phyloP scores from a whole-genome alignment of 192 early-diverging fungal species.

The Coemansia reversa region DNA sequence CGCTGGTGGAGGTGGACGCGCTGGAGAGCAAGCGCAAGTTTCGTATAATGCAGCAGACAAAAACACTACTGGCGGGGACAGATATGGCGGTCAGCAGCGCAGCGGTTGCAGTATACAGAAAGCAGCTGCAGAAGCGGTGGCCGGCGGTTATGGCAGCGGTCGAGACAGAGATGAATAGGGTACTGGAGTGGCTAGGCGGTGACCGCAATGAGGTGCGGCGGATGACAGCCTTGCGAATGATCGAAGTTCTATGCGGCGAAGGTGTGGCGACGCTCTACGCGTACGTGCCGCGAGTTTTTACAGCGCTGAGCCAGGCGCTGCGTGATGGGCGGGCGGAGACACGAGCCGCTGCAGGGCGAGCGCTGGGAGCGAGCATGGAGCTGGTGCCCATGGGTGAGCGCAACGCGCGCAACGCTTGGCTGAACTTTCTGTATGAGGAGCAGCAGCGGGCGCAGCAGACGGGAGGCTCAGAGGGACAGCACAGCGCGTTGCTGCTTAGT shows the following conservation, averaged over 20 bases:
- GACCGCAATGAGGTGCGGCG: slow-evolving; percentile 36
- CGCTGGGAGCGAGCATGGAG: slow-evolving; percentile 76
- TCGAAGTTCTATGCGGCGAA: slow-evolving; percentile 29
- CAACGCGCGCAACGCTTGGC: slow-evolving; percentile 65
- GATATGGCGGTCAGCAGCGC: slow-evolving; percentile 27
- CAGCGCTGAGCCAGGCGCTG: slow-evolving; percentile 82
- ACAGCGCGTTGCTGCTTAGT: slow-evolving; percentile 80
- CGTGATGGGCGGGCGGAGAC: slow-evolving; percentile 80
- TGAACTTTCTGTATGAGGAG: slow-evolving; percentile 80
- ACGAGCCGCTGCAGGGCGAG: slow-evolving; percentile 82
- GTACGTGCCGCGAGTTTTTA: slow-evolving; percentile 79
- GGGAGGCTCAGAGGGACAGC: slow-evolving; percentile 75
- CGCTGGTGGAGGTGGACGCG: slow-evolving; percentile 31
- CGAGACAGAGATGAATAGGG: slow-evolving; percentile 36
- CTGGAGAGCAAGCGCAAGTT: slow-evolving; percentile 35
- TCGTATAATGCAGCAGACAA: slow-evolving; percentile 31
- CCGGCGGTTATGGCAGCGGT: slow-evolving; percentile 14
- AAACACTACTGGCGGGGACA: slow-evolving; percentile 13
- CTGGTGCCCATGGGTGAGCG: slow-evolving; percentile 81
- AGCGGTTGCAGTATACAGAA: slow-evolving; percentile 24
- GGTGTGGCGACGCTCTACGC: slow-evolving; percentile 75
- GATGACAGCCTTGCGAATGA: slow-evolving; percentile 32
- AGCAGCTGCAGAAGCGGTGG: slow-evolving; percentile 33
- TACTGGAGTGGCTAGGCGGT: slow-evolving; percentile 41
- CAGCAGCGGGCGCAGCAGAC: slow-evolving; percentile 69